phyloP scores from a whole-genome alignment of 257 asterid species.

The Schizonepeta tenuifolia region DNA sequence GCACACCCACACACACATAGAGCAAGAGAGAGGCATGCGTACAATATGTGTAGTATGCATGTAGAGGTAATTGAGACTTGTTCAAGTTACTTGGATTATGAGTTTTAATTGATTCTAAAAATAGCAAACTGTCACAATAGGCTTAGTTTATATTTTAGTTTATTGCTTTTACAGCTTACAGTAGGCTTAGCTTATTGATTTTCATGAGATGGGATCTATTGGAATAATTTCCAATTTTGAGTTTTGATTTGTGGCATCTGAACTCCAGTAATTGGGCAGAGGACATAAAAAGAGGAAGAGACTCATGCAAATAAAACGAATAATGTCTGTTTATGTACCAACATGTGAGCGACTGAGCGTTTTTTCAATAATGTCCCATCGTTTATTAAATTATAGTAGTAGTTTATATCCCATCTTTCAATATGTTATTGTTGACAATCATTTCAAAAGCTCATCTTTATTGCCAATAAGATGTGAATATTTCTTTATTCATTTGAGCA shows the following conservation, averaged over 20 bases:
- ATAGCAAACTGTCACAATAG: not conserved
- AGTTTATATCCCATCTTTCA: no score
- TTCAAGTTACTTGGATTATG: not conserved
- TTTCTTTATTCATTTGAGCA: conserved; percentile 32
- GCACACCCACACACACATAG: no score
- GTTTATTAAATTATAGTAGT: no score
- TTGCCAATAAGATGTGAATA: no score
- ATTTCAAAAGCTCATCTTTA: no score
- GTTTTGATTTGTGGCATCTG: not conserved
- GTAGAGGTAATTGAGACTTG: not conserved
- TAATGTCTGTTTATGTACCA: no score
- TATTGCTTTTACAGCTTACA: not conserved
- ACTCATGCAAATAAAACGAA: no score
- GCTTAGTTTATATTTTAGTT: not conserved
- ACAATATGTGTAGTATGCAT: not conserved
- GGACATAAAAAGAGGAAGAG: no score
- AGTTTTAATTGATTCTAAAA: not conserved
- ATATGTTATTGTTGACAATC: not conserved
- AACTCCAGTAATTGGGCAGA: no score
- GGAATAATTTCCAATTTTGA: not conserved
- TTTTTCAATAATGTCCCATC: no score
- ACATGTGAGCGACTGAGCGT: no score
- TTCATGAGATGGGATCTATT: not conserved
- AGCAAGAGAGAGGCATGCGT: not conserved
- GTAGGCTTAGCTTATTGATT: not conserved